These are phyloP conservation scores for Fusarium tanahbumbuense DNA, from an alignment of 2,329 filamentous ascomycete species.

Conservation along the genomic window DNA sequence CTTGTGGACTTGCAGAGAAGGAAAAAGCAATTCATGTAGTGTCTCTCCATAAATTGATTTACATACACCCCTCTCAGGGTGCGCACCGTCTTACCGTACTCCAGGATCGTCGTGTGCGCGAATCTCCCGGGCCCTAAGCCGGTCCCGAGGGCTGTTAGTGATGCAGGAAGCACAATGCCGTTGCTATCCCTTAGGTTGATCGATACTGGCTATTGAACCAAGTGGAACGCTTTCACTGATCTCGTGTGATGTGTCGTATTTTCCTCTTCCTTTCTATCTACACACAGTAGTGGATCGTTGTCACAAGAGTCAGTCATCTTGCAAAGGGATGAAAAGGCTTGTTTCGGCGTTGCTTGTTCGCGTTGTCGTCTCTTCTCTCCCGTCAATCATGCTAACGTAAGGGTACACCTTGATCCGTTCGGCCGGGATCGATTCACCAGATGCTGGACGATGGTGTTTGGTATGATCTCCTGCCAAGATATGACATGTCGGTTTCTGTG, in stretches of 20 bases:
- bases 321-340: conserved; percentile 16
- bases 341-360: conserved; percentile 32
- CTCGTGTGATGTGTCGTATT: conserved; percentile 26
- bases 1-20: background rate
- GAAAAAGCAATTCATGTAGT: conserved; percentile 36
- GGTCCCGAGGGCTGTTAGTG: conserved; percentile 13
- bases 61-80: conserved; percentile 20
- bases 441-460: background rate
- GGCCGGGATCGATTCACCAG: conserved; percentile 9
- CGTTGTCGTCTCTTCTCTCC: conserved; percentile 45
- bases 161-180: conserved; percentile 23
- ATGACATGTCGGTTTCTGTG: conserved; percentile 22
- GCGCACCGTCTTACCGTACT: conserved; percentile 9
- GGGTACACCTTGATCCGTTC: background rate
- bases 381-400: conserved; percentile 8
- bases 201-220: conserved; percentile 1
- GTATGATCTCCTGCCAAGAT: conserved; percentile 21
- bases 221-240: conserved; percentile 17
- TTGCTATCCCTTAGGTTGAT: conserved; percentile 28
- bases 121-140: conserved; percentile 7
- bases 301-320: conserved; percentile 18
- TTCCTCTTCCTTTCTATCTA: conserved; percentile 14
- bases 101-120: conserved; percentile 13
- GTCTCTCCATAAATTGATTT: conserved; percentile 4
- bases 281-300: conserved; percentile 29